These are phyloP conservation scores for Penicillium goetzii DNA, from an alignment of 495 filamentous ascomycete species.

Conservation along the genomic window DNA sequence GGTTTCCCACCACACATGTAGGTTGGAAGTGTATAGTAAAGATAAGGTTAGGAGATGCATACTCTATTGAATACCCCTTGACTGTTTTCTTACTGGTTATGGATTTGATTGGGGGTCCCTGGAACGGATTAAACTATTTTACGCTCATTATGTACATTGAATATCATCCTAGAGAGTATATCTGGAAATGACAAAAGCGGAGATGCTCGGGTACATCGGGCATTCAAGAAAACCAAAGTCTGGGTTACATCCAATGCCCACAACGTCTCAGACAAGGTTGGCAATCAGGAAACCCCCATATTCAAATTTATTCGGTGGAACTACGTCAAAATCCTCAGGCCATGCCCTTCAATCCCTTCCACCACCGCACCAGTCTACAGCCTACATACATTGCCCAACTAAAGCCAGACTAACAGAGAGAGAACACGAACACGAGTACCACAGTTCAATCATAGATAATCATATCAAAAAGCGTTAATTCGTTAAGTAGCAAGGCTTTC, in stretches of 20 bases:
- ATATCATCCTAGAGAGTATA: not conserved
- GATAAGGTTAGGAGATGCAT: not conserved
- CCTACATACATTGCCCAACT: not conserved
- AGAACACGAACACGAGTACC: conserved; percentile 1
- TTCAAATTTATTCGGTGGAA: not conserved
- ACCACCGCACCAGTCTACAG: not conserved
- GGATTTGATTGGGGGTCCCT: not conserved
- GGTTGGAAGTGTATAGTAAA: not conserved
- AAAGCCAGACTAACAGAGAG: not conserved
- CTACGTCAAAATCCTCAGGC: not conserved
- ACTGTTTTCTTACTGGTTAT: not conserved
- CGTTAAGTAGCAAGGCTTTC: conserved; percentile 12
- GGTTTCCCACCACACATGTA: not conserved
- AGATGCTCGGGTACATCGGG: not conserved
- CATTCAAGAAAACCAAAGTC: not conserved
- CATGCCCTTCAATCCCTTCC: not conserved
- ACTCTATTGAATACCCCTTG: conserved; percentile 2
- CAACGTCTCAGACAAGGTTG: not conserved
- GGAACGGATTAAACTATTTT: not conserved
- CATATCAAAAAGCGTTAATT: conserved; percentile 19
- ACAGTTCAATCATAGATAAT: conserved; percentile 8
- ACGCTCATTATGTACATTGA: not conserved
- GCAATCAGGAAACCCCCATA: not conserved
- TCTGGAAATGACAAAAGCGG: not conserved
- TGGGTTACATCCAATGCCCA: not conserved